phyloP scores from a whole-genome alignment of 1,284 basidiomycete species.

The Leccinum solheimii region DNA sequence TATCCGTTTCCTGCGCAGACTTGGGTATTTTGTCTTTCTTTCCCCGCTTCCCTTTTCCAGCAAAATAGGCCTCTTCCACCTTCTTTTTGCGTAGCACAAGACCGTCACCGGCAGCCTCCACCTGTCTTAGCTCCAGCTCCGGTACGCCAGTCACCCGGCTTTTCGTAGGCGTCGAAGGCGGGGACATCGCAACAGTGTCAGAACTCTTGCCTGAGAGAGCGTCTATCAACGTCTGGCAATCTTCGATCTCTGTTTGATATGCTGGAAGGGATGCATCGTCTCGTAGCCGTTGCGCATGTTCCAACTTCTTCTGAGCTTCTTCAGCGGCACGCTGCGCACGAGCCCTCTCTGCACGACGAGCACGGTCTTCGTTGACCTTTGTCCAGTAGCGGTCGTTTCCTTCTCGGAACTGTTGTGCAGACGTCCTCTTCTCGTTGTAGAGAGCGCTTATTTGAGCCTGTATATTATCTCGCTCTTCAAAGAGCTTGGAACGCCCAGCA shows the following conservation, averaged over 20 bases:
- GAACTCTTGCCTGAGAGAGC: conserved; percentile 79
- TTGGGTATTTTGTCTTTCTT: conserved; percentile 58
- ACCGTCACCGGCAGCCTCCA: conserved; percentile 73
- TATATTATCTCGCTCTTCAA: conserved; percentile 83
- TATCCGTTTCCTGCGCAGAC: conserved; percentile 39
- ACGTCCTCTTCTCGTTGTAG: conserved; percentile 80
- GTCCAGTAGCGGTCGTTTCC: conserved; percentile 79
- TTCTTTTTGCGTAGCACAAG: conserved; percentile 90
- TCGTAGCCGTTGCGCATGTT: conserved; percentile 77
- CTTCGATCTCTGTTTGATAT: conserved; percentile 93
- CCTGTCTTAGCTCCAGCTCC: conserved; percentile 82
- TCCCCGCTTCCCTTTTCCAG: conserved; percentile 73
- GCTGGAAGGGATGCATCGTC: conserved; percentile 93
- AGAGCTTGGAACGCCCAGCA: conserved; percentile 80
- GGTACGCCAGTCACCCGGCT: conserved; percentile 72
- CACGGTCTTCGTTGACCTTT: conserved; percentile 84
- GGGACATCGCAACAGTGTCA: conserved; percentile 53
- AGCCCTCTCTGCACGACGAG: conserved; percentile 77
- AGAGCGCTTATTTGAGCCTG: conserved; percentile 73
- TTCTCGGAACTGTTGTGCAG: conserved; percentile 70
- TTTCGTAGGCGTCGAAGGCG: conserved; percentile 39
- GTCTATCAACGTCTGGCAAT: conserved; percentile 93
- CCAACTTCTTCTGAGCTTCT: conserved; percentile 82
- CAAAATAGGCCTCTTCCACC: conserved; percentile 84
- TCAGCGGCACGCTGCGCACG: conserved; percentile 82